phyloP scores from a whole-genome alignment of 2,329 filamentous ascomycete genomes.

The Microsporum canis region DNA sequence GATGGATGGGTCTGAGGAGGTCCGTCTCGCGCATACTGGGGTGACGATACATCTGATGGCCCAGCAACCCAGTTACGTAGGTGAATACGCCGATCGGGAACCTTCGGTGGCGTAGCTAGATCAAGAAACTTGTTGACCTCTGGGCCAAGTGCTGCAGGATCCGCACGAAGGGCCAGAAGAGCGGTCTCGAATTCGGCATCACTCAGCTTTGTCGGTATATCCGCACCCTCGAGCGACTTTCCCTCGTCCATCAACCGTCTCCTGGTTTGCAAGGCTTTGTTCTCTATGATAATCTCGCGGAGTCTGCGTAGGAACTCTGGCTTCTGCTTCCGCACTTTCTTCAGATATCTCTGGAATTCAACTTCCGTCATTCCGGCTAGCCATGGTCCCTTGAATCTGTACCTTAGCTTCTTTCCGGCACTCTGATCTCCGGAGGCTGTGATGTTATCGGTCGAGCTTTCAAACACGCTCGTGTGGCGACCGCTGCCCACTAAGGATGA shows the following conservation, averaged over 20 bases:
- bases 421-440: constrained; percentile 16
- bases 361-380: constrained; percentile 44
- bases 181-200: constrained; percentile 39
- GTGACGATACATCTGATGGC: constrained; percentile 26
- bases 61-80: constrained; percentile 27
- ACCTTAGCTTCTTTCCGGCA: constrained; percentile 33
- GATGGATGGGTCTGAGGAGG: constrained; percentile 54
- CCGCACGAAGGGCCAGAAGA: constrained; percentile 34
- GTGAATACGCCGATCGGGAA: constrained; percentile 26
- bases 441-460: constrained; percentile 13
- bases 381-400: constrained; percentile 50
- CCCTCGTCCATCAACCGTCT: constrained; percentile 33
- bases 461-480: constrained; percentile 23
- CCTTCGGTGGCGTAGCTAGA: constrained; percentile 37
- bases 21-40: constrained; percentile 36
- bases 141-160: constrained; percentile 39
- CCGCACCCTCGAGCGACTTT: constrained; percentile 23
- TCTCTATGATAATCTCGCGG: constrained; percentile 25
- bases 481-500: constrained; percentile 1
- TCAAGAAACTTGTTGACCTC: constrained; percentile 47
- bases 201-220: constrained; percentile 21
- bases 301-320: constrained; percentile 29
- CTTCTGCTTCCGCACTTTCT: constrained; percentile 33
- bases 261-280: constrained; percentile 26
- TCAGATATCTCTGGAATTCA: constrained; percentile 44